A percentile compares a stretch with the other conserved stretches of the same genome.
Conservation (phyloP, 2,329 filamentous ascomycete genomes). For the Balansia obtecta region DNA sequence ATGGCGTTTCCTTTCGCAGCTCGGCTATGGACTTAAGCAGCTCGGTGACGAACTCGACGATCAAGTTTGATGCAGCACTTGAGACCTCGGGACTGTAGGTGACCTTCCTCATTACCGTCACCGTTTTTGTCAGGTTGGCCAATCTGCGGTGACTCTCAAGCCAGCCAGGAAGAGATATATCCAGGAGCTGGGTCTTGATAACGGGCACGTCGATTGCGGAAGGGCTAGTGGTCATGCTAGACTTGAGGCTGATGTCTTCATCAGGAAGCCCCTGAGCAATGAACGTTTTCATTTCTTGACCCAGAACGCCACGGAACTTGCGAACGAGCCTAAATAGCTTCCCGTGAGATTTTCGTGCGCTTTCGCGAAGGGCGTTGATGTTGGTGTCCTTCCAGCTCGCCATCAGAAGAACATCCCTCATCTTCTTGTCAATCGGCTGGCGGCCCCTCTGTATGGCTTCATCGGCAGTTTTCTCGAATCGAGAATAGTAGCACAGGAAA, state of each 20-base stretch:
- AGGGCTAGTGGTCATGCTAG: conserved; percentile 2
- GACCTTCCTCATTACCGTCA: conserved; percentile 60
- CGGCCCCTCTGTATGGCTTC: conserved; percentile 58
- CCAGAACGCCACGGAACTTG: conserved; percentile 74
- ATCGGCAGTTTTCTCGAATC: conserved; percentile 54
- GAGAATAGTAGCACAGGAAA: conserved; percentile 62
- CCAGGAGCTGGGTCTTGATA: conserved; percentile 11
- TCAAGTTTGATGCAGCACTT: conserved; percentile 43
- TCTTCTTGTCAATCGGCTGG: conserved; percentile 69
- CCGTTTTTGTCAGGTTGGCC: conserved; percentile 55
- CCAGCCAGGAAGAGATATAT: conserved; percentile 23
- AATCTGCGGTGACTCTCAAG: conserved; percentile 48
- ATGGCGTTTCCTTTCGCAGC: conserved; percentile 73
- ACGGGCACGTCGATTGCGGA: conserved; percentile 6
- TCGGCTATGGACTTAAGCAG: conserved; percentile 57
- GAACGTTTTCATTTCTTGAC: conserved; percentile 59
- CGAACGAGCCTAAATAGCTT: conserved; percentile 85
- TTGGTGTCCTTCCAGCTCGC: conserved; percentile 99
- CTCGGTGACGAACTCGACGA: conserved; percentile 57
- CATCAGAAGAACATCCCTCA: conserved; percentile 84
- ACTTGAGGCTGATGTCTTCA: conserved; percentile 17
- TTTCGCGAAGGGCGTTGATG: conserved; percentile 77
- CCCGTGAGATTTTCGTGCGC: conserved; percentile 77
- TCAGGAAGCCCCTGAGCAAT: conserved; percentile 48
- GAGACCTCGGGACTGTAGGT: conserved; percentile 37